A percentile compares a stretch with the other conserved stretches of the same genome.
phyloP scores from a whole-genome alignment of 2,329 filamentous ascomycete genomes.

The Pseudonectria foliicola region DNA sequence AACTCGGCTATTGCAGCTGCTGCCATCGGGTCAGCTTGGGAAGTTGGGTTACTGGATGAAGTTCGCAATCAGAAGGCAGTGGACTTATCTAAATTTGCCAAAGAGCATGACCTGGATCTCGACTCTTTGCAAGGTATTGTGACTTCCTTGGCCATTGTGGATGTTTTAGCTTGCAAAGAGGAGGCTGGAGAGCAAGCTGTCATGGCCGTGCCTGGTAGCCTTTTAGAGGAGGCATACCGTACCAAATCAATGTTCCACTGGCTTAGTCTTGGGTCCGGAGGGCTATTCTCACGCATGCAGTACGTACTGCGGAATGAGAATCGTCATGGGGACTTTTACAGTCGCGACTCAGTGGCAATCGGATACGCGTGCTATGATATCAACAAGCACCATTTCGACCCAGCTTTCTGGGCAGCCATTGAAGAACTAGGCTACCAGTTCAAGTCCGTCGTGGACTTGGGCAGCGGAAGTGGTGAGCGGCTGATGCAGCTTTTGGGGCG shows the following conservation, averaged over 20 bases:
- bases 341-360: slow-evolving; percentile 9
- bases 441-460: slow-evolving; percentile 8
- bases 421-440: slow-evolving; percentile 3
- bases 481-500: slow-evolving; percentile 9
- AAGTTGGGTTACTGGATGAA: too few species aligned
- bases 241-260: slow-evolving; percentile 7
- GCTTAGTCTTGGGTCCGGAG: slow-evolving; percentile 8
- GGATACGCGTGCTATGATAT: slow-evolving; percentile 9
- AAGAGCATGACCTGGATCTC: too few species aligned
- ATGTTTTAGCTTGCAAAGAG: too few species aligned
- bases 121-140: too few species aligned
- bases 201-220: too few species aligned
- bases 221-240: slow-evolving; percentile 6
- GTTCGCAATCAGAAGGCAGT: too few species aligned
- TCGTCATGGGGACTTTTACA: slow-evolving; percentile 3
- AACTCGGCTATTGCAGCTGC: too few species aligned
- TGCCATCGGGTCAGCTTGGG: too few species aligned
- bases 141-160: too few species aligned
- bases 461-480: slow-evolving; percentile 10
- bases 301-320: slow-evolving; percentile 8
- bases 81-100: too few species aligned
- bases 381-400: slow-evolving; percentile 5
- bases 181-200: too few species aligned
- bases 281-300: slow-evolving; percentile 6
- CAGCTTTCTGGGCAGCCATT: slow-evolving; percentile 4